Conservation (phyloP, 208 protist genomes). For the Zelonia costaricensis region DNA sequence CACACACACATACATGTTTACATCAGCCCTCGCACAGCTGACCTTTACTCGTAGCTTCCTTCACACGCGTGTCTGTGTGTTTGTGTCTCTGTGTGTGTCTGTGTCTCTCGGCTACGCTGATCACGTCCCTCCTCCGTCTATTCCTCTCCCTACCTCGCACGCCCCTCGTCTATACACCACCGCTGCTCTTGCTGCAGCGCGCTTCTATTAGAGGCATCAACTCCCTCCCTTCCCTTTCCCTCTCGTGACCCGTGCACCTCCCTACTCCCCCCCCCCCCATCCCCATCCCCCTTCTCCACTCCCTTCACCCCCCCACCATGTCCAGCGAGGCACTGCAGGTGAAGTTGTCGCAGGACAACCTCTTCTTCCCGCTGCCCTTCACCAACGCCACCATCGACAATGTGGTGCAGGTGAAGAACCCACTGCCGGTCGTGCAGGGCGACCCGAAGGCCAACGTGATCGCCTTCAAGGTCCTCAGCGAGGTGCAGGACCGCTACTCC, state of each 20-base stretch:
- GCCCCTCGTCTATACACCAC: no score
- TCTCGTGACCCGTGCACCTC: not conserved
- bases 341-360: conserved; percentile 64
- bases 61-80: not conserved
- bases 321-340: conserved; percentile 27
- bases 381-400: conserved; percentile 79
- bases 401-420: conserved; percentile 69
- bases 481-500: conserved; percentile 68
- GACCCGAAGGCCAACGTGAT: conserved; percentile 59
- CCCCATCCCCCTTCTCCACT: not conserved
- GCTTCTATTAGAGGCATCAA: no score
- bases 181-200: no score
- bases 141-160: no score
- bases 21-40: not conserved
- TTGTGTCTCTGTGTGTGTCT: not conserved
- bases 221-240: no score
- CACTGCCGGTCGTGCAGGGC: conserved; percentile 31
- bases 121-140: no score
- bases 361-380: conserved; percentile 83
- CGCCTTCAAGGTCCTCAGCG: conserved; percentile 75
- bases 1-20: conserved; percentile 6
- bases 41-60: not conserved
- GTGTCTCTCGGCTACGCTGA: not conserved
- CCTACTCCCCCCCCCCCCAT: not conserved
- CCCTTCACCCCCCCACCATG: conserved; percentile 10